A percentile compares a stretch with the other conserved stretches of the same genome.
Conservation (phyloP, 2,329 filamentous ascomycete genomes). For the Drechslerella coelobrocha region DNA sequence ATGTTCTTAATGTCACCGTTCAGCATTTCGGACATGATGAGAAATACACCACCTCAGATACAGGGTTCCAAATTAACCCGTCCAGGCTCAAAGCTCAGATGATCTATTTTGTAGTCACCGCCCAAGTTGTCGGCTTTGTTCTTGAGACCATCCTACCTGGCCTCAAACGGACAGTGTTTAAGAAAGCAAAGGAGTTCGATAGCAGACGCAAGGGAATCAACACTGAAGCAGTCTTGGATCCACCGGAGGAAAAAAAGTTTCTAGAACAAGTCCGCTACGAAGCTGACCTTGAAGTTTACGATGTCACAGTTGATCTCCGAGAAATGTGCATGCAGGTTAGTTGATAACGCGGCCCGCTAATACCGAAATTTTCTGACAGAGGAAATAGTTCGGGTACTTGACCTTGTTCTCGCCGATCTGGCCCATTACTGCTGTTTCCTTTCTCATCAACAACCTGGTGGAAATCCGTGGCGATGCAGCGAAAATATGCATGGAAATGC, state of each 20-base stretch:
- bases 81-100: conserved; percentile 85
- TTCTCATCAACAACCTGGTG: conserved; percentile 94
- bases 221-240: conserved; percentile 67
- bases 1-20: conserved; percentile 78
- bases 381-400: conserved; percentile 72
- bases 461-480: conserved; percentile 91
- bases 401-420: conserved; percentile 91
- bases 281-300: conserved; percentile 80
- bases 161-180: conserved; percentile 76
- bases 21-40: conserved; percentile 77
- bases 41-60: conserved; percentile 66
- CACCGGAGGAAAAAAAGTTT: conserved; percentile 79
- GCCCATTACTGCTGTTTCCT: conserved; percentile 88
- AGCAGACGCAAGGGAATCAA: conserved; percentile 65
- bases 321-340: conserved; percentile 86
- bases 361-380: conserved; percentile 1
- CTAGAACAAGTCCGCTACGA: conserved; percentile 81
- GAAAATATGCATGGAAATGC: conserved; percentile 89
- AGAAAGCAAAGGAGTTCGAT: conserved; percentile 79
- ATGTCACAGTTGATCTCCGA: conserved; percentile 86
- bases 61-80: conserved; percentile 80
- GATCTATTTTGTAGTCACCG: conserved; percentile 94
- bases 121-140: conserved; percentile 84
- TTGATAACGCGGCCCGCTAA: background rate
- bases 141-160: conserved; percentile 87